Evolutionary conservation across 140 eudicot genomes (phyloP), one percentile per base, ranked within the genome.

Genomic region (Anethum foeniculum): DNA sequence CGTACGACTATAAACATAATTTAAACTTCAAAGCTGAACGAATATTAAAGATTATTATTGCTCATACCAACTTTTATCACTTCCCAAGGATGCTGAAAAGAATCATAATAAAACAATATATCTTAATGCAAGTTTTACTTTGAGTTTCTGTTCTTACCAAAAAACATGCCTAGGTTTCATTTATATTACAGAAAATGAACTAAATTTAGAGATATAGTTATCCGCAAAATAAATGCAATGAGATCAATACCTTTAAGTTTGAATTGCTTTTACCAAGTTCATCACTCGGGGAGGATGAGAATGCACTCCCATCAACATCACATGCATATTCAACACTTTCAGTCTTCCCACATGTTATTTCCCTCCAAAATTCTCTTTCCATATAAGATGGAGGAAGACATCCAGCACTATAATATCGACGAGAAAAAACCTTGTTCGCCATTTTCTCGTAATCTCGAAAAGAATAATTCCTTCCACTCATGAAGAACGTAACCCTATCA

Each of bases 251-350:
- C 99, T 96, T 93, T 74, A 96, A 77, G 81, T 96, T 96, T 96
- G 94, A 96, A 82, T 88, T 96, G 96, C 98, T 96, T 74, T 88
- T 90, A 77, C 99, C 99, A 82, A 96, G 97, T 71, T 86, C 92
- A 83, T 96, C 99, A 41, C 46, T 71, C 18, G 94, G 87, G 81
- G 96, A 91, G 83, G 98, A 93, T 75, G 99, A 96, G 87, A 96
- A 96, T 34, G 99, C 99, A 86, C 99, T 96, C 68, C 99, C 99
- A 86, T 96, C 99, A 88, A 96, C 99, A 87, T 96, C 99, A 80
- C 97, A 96, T 47, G 99, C 99, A 85, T 96, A 96, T 83, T 96
- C 99, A 47, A 93, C 99, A 80, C 91, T 89, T 80, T 93, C 97
- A 4, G 96, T 90, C 84, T 90, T 93, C 78, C 99, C 99, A 77